Conservation (phyloP, 768 basidiomycete genomes). For the Candolleomyces efflorescens region DNA sequence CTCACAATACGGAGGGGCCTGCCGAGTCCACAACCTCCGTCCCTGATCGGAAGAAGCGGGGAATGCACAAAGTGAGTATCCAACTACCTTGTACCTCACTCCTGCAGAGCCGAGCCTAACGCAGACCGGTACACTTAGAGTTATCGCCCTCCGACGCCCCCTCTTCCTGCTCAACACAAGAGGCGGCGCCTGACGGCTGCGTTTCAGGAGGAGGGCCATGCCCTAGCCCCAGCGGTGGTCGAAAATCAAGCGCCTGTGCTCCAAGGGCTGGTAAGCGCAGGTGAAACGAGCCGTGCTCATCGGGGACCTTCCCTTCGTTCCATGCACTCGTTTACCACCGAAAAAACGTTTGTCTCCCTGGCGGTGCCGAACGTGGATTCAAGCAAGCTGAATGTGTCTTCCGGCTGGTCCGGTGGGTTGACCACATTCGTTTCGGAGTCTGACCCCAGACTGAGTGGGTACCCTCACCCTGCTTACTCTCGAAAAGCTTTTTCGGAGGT, state of each 20-base stretch:
- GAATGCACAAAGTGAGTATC: background rate
- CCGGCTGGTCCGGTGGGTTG: slow-evolving; percentile 26
- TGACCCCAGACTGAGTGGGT: background rate
- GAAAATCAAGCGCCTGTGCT: background rate
- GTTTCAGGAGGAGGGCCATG: slow-evolving; percentile 4
- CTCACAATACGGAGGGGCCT: background rate
- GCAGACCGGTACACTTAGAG: slow-evolving; percentile 19
- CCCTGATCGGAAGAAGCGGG: background rate
- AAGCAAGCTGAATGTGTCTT: slow-evolving; percentile 16
- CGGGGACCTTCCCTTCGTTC: slow-evolving; percentile 19
- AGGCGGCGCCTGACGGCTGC: slow-evolving; percentile 20
- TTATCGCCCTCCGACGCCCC: slow-evolving; percentile 59
- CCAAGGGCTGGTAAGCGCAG: slow-evolving; percentile 2
- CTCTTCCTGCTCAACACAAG: slow-evolving; percentile 37
- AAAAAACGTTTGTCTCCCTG: slow-evolving; percentile 32
- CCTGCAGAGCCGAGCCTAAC: background rate
- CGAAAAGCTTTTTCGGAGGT: background rate
- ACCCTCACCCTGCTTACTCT: background rate
- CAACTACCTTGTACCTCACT: slow-evolving; percentile 9
- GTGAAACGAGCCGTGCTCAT: background rate
- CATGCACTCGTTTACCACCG: slow-evolving; percentile 30
- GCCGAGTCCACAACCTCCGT: background rate
- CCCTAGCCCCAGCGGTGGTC: background rate
- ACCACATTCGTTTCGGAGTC: slow-evolving; percentile 9
- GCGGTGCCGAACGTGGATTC: slow-evolving; percentile 11